A percentile compares a stretch with the other conserved stretches of the same genome.
Evolutionary conservation across 2,329 filamentous ascomycete genomes (phyloP).

Genomic region (Cercospora janseana): DNA sequence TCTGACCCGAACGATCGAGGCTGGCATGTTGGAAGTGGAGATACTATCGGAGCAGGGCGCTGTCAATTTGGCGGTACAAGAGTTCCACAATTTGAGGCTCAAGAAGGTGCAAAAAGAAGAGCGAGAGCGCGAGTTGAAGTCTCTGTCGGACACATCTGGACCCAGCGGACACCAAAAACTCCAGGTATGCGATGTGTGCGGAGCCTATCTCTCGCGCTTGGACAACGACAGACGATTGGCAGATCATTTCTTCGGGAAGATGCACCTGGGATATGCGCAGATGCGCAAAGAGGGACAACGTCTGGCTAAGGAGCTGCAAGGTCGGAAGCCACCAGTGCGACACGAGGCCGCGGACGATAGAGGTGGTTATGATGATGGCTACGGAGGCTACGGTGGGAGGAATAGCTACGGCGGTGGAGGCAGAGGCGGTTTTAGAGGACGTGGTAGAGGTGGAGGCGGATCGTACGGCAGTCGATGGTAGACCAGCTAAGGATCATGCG

Average conservation of each 20-base stretch:
- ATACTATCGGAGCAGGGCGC: slow-evolving; percentile 78
- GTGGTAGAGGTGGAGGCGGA: slow-evolving; percentile 28
- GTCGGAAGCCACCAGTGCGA: slow-evolving; percentile 60
- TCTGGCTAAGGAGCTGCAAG: slow-evolving; percentile 84
- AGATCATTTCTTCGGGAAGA: slow-evolving; percentile 99
- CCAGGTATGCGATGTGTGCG: slow-evolving; percentile 97
- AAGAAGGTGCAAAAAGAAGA: slow-evolving; percentile 79
- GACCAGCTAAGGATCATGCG: too few relatives aligned
- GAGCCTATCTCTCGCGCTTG: slow-evolving; percentile 84
- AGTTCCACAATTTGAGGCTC: slow-evolving; percentile 81
- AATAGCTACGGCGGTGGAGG: slow-evolving; percentile 35
- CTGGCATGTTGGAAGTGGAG: slow-evolving; percentile 79
- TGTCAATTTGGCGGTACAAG: slow-evolving; percentile 78
- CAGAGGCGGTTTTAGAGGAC: slow-evolving; percentile 22
- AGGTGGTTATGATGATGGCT: slow-evolving; percentile 48
- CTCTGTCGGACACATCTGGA: slow-evolving; percentile 84
- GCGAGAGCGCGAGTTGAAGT: slow-evolving; percentile 83
- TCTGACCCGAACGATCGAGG: slow-evolving; percentile 72
- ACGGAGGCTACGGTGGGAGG: slow-evolving; percentile 42
- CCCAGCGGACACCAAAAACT: slow-evolving; percentile 95
- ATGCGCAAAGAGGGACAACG: slow-evolving; percentile 92
- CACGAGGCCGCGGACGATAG: slow-evolving; percentile 45
- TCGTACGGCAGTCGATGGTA: slow-evolving; percentile 9
- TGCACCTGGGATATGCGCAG: slow-evolving; percentile 96
- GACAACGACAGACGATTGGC: slow-evolving; percentile 93